Base-by-base conservation (phyloP, 2,329 filamentous ascomycete genomes). In the Colletotrichum eleusines region DNA sequence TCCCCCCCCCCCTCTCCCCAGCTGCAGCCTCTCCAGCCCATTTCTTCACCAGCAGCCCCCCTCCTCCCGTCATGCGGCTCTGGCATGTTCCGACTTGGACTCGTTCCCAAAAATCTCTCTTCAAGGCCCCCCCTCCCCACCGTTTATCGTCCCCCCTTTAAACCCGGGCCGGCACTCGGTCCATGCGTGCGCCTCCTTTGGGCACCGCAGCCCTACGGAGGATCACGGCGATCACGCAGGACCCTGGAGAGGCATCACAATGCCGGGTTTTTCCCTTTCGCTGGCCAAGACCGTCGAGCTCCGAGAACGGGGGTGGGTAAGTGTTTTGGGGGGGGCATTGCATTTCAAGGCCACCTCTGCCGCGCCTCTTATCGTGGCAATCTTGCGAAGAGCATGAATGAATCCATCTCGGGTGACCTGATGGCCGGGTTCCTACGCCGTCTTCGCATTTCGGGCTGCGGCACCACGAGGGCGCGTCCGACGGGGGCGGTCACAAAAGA, bases 41-140 rank as follows among this genome's bases (percentile, higher is more conserved):
- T 1, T 28, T 33, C 50, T 20, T 12, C 16, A 31, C 4, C 18
- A 28, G 18, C 28, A 8, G 20, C 42, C 18, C 18, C 20, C 28
- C 57, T 60, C 31, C 7, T 7, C 31, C 31, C 31, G 3, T 60
- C 20, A 60, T 60, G 57, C 57, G 57, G 40, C 42, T 60, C 18
- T 35, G 28, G 11, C 11, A 9, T 46, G 57, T 44, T 44, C 57
- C 57, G 57, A 11, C 55, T 26, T 18, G 16, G 38, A 58, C 18
- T 44, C 18, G 18, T 16, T 5, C 11, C 7, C 35, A 7, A 23
- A 23, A 23, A 23, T 42, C 8, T 20, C 12, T 31, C 35, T 20
- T 16, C 40, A 11, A 38, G 3, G 16, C 35, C 18, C 23, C 28
- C 23, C 1, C 2, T 1, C 42, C 42, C 42, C 42, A 44, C 42